Base-by-base conservation (phyloP, 352 stramenopile genomes). In the Aphanomyces astaci region DNA sequence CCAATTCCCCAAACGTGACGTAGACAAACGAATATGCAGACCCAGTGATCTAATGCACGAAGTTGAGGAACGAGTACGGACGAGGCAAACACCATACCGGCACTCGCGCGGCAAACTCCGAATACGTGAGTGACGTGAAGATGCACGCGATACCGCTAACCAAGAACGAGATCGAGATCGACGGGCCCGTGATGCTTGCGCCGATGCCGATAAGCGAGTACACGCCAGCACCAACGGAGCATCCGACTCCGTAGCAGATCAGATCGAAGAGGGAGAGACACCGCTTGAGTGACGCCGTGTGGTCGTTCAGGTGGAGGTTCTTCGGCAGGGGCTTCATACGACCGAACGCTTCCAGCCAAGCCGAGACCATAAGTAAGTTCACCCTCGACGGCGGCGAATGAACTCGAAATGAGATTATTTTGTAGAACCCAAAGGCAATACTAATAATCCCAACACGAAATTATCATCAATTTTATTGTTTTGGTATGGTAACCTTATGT, bases 1-100 rank as follows among this genome's bases (percentile, higher is more conserved):
- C 80, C 27, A 97, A 76, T 51, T 94, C 87, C 28, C 87, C 89
- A 66, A 96, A 92, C 10, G 84, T 92, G 22, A 92, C 74, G 70
- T 94, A 93, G 40, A 94, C 88, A 63, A 96, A 96, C 22, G 86
- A 96, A 54, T 97, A 97, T 22, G 89, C 88, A 27, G 84, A 95
- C 19, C 89, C 89, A 4, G 89, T 93, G 54, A 95, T 84, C 85
- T 91, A 59, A n/a, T n/a, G n/a, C 3, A 30, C 19, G 13, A 28
- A 51, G 10, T n/a, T 31, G 2, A 48, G 25, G 28, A 60, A 13
- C 4, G 15, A 59, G n/a, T 3, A n/a, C 28, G 15, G 17, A 52
- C 28, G 36, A 27, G 24, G 64, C 4, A 4, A 62, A 64, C 0
- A 43, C 75, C 77, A 28, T 81, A 94, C 83, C 51, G 89, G 89